These are phyloP conservation scores for Akanthomyces uredinophilus DNA, from an alignment of 2,329 filamentous ascomycete genomes.

Conservation along the genomic window DNA sequence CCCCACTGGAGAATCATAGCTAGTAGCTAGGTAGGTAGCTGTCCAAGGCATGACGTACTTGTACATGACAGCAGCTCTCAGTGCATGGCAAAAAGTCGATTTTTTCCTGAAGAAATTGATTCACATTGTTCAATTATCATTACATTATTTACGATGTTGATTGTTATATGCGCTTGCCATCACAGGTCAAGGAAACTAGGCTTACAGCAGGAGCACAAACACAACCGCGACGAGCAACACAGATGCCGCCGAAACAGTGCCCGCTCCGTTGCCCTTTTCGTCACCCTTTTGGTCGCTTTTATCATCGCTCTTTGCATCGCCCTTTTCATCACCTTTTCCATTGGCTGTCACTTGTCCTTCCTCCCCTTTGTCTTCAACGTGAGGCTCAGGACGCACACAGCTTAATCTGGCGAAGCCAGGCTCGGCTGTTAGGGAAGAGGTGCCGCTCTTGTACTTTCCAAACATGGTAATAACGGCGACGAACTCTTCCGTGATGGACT, in stretches of 20 bases:
- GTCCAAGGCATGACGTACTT: not conserved
- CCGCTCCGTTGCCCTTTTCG: not conserved
- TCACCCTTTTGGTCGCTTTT: constrained; percentile 6
- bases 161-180: not conserved
- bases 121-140: not conserved
- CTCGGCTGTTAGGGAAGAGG: not conserved
- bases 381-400: constrained; percentile 11
- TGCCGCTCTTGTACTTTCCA: constrained; percentile 15
- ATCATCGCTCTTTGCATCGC: constrained; percentile 13
- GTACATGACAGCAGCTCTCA: no score
- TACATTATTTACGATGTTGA: no score
- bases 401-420: constrained; percentile 1
- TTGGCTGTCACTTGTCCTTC: not conserved
- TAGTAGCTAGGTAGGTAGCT: not conserved
- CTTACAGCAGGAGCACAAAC: not conserved
- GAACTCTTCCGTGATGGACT: not conserved
- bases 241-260: not conserved
- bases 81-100: no score
- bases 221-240: not conserved
- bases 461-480: constrained; percentile 14
- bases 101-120: not conserved
- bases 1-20: not conserved
- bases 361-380: constrained; percentile 6
- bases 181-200: not conserved
- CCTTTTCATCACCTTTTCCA: constrained; percentile 14